Percentiles rank a stretch among this genome's conserved stretches.
phyloP scores from a whole-genome alignment of 164 flowering plant genomes.

The Vitis rupestris region DNA sequence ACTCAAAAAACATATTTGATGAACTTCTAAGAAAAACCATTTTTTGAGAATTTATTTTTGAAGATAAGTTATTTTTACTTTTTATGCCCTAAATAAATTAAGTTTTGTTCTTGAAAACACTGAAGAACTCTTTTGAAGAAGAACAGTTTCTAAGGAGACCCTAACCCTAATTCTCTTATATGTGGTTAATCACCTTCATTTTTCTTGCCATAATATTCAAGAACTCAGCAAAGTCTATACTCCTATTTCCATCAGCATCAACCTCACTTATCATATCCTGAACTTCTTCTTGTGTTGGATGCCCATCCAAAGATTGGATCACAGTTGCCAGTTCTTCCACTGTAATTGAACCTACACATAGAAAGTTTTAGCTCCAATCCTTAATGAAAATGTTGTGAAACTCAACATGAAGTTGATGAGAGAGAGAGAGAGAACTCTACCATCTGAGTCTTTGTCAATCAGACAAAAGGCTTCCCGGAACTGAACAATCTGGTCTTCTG shows the following conservation, averaged over 20 bases:
- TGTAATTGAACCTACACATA: constrained; percentile 35
- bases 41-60: too few relatives aligned
- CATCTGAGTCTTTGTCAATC: constrained; percentile 53
- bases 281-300: constrained; percentile 35
- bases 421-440: constrained; percentile 13
- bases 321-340: constrained; percentile 42
- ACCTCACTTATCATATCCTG: constrained; percentile 39
- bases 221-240: constrained; percentile 34
- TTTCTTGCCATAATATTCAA: constrained; percentile 38
- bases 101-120: too few relatives aligned
- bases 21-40: not conserved
- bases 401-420: too few relatives aligned
- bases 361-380: too few relatives aligned
- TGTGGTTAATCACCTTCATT: constrained; percentile 29
- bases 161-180: too few relatives aligned
- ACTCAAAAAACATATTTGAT: not conserved
- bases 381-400: too few relatives aligned
- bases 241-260: constrained; percentile 28
- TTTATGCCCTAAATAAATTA: too few relatives aligned
- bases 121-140: too few relatives aligned
- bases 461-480: constrained; percentile 50
- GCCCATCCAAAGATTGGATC: constrained; percentile 34
- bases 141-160: too few relatives aligned
- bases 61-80: too few relatives aligned
- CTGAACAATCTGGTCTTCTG: constrained; percentile 44